A percentile compares a stretch with the other conserved stretches of the same genome.
phyloP scores from a whole-genome alignment of 2,329 filamentous ascomycete genomes.

The Ophiostoma himal-ulmi region DNA sequence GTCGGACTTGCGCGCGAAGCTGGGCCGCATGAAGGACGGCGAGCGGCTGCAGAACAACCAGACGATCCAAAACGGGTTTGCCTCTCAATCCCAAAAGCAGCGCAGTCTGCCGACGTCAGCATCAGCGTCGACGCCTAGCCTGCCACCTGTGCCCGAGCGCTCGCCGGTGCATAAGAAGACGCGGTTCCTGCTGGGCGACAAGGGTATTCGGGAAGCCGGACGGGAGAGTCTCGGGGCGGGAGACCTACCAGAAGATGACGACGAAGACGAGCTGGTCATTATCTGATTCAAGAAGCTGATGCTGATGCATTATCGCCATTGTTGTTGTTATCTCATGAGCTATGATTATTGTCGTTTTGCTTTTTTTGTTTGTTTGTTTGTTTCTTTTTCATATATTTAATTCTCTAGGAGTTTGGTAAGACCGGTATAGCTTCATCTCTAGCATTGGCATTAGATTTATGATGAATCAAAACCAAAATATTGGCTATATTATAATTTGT shows the following conservation, averaged over 20 bases:
- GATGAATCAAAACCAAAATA: background rate
- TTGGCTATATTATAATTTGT: too few relatives aligned
- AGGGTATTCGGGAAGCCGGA: constrained; percentile 70
- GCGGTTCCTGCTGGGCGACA: constrained; percentile 69
- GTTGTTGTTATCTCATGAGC: background rate
- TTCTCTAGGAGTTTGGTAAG: background rate
- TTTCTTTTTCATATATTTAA: background rate
- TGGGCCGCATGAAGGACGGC: constrained; percentile 57
- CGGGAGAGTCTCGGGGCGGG: constrained; percentile 61
- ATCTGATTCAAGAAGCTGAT: constrained; percentile 30
- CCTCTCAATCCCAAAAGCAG: background rate
- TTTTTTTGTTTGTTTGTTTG: background rate
- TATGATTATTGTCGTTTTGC: background rate
- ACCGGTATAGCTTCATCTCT: background rate
- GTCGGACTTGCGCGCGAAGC: constrained; percentile 47
- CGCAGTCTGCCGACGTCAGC: background rate
- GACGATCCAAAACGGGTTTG: constrained; percentile 18
- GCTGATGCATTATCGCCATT: background rate
- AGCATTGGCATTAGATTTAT: background rate
- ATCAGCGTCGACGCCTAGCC: background rate
- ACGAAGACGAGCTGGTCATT: constrained; percentile 49
- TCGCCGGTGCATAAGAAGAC: constrained; percentile 64
- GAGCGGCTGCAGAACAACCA: constrained; percentile 32
- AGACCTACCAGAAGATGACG: constrained; percentile 25
- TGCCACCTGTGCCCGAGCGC: constrained; percentile 27